A percentile compares a stretch with the other conserved stretches of the same genome.
phyloP scores from a whole-genome alignment of 331 rosid genomes.

The Saraca asoca region DNA sequence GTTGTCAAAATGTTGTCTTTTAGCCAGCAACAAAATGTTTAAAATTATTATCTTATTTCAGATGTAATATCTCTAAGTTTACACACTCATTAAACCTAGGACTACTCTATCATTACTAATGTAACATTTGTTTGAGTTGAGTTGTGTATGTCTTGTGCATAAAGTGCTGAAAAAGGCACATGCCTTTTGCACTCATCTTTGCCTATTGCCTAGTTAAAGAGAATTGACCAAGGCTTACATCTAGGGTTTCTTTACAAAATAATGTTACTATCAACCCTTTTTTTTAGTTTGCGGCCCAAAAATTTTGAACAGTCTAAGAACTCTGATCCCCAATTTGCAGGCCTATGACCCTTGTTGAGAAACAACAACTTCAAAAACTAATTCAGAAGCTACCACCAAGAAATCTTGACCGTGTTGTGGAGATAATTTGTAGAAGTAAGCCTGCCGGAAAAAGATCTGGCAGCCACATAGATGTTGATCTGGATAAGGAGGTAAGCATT shows the following conservation, averaged over 20 bases:
- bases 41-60: too few species aligned
- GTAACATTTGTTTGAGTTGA: too few species aligned
- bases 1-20: too few species aligned
- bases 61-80: too few species aligned
- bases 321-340: slow-evolving; percentile 43
- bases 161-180: too few species aligned
- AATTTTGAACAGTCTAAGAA: background rate
- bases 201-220: too few species aligned
- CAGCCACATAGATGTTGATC: slow-evolving; percentile 56
- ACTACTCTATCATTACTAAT: too few species aligned
- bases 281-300: too few species aligned
- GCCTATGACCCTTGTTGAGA: slow-evolving; percentile 68
- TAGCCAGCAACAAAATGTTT: too few species aligned
- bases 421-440: slow-evolving; percentile 54
- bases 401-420: slow-evolving; percentile 66
- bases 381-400: slow-evolving; percentile 60
- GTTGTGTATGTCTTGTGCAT: too few species aligned
- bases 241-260: background rate
- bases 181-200: too few species aligned
- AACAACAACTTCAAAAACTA: slow-evolving; percentile 61
- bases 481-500: slow-evolving; percentile 68
- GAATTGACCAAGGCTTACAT: background rate
- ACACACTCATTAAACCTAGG: too few species aligned
- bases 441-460: slow-evolving; percentile 33
- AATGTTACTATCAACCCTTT: background rate